A percentile compares a stretch with the other conserved stretches of the same genome.
These are phyloP conservation scores for Pistacia atlantica DNA, from an alignment of 345 rosid species.

Conservation along the genomic window DNA sequence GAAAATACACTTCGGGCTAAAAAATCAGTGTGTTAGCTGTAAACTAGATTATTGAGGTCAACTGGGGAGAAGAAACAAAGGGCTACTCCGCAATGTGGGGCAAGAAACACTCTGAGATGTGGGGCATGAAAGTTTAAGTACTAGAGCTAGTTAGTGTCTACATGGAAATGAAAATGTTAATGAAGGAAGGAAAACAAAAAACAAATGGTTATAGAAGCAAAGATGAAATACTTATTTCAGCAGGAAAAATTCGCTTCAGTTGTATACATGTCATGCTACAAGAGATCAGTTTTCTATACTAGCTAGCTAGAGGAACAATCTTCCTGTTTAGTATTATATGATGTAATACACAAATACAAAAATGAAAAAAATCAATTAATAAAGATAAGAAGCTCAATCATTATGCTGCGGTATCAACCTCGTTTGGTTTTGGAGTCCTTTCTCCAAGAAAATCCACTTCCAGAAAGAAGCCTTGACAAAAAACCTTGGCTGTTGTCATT, in stretches of 20 bases:
- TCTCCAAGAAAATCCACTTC: slow-evolving; percentile 51
- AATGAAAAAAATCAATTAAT: not conserved
- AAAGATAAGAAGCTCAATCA: not conserved
- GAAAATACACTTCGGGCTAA: too few relatives aligned
- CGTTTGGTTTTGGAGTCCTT: slow-evolving; percentile 19
- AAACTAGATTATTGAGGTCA: too few relatives aligned
- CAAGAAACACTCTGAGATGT: too few relatives aligned
- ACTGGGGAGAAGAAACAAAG: too few relatives aligned
- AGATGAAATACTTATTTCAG: not conserved
- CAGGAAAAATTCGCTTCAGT: not conserved
- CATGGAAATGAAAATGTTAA: too few relatives aligned
- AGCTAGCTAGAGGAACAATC: not conserved
- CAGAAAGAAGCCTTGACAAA: slow-evolving; percentile 70
- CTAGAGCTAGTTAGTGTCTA: too few relatives aligned
- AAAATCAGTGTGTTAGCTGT: too few relatives aligned
- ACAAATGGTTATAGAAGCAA: not conserved
- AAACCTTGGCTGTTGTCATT: slow-evolving; percentile 47
- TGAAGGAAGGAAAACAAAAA: not conserved
- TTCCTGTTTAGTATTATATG: not conserved
- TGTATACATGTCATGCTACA: not conserved
- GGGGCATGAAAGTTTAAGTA: too few relatives aligned
- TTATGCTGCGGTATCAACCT: not conserved
- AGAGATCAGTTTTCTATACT: not conserved
- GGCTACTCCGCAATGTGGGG: too few relatives aligned
- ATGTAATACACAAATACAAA: not conserved